Conservation (phyloP, 2,329 filamentous ascomycete species). For the Nemania bipapillata region DNA sequence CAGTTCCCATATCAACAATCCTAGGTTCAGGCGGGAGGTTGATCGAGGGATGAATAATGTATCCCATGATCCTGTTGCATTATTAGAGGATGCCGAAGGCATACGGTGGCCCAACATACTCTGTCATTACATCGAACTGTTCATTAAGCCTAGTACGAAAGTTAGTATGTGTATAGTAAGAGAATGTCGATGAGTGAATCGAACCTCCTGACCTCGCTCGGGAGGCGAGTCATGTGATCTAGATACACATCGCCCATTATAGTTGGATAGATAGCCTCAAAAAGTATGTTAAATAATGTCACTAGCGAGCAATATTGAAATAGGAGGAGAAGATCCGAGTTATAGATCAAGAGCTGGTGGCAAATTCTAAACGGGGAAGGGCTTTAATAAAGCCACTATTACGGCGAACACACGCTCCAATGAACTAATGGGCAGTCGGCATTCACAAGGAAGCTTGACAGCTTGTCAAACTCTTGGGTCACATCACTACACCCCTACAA, state of each 20-base stretch:
- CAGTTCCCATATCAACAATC: conserved; percentile 13
- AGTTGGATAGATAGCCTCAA: neutral
- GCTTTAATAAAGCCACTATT: neutral
- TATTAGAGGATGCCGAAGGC: neutral
- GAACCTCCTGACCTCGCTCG: conserved; percentile 27
- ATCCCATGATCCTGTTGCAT: conserved; percentile 17
- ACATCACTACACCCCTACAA: neutral
- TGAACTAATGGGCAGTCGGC: neutral
- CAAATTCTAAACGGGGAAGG: neutral
- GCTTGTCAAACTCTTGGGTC: neutral
- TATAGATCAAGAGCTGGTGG: neutral
- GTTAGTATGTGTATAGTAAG: neutral
- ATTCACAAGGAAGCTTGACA: neutral
- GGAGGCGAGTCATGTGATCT: conserved; percentile 33
- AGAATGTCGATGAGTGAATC: neutral
- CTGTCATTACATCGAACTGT: conserved; percentile 32
- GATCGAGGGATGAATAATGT: conserved; percentile 18
- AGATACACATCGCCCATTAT: conserved; percentile 27
- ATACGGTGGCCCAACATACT: conserved; percentile 15
- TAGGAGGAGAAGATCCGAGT: neutral
- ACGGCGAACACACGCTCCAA: neutral
- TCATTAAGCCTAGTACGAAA: conserved; percentile 29
- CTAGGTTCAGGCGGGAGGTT: neutral
- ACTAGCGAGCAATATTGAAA: neutral
- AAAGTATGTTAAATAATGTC: neutral